Conservation (phyloP, 805 yeast species). For the Ogataea polymorpha region DNA sequence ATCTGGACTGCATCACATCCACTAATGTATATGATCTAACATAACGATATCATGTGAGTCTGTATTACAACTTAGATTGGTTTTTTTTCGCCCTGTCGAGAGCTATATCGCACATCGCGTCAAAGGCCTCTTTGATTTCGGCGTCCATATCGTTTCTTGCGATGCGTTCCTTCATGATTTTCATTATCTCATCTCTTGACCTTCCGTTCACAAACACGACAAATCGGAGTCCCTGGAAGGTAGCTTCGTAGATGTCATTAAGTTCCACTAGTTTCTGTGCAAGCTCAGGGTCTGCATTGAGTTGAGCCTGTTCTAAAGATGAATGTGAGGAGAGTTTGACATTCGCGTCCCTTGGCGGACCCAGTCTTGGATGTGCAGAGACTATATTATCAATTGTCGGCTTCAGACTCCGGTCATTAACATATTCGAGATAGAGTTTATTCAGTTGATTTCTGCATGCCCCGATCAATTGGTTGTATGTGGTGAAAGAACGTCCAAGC, state of each 20-base stretch:
- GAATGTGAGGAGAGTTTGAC: conserved; percentile 61
- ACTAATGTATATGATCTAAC: conserved; percentile 5
- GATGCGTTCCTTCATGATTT: conserved; percentile 58
- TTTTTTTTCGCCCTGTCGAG: conserved; percentile 63
- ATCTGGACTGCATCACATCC: not conserved
- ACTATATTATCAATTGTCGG: conserved; percentile 46
- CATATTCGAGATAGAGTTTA: conserved; percentile 1
- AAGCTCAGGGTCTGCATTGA: conserved; percentile 50
- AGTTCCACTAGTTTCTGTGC: conserved; percentile 46
- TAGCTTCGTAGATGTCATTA: conserved; percentile 46
- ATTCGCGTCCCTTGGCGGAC: conserved; percentile 46
- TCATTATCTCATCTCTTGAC: conserved; percentile 60
- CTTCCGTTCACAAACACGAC: conserved; percentile 91
- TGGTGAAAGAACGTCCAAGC: conserved; percentile 18
- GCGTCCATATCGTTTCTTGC: conserved; percentile 44
- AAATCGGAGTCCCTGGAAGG: conserved; percentile 67
- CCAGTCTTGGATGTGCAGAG: conserved; percentile 90
- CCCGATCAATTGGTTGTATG: conserved; percentile 30
- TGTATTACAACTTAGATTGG: conserved; percentile 34
- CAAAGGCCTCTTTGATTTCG: conserved; percentile 67
- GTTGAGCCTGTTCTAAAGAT: conserved; percentile 63
- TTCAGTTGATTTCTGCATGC: conserved; percentile 10
- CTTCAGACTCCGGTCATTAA: conserved; percentile 2
- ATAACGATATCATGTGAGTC: conserved; percentile 3
- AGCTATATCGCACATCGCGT: conserved; percentile 93